A percentile compares a stretch with the other conserved stretches of the same genome.
Conservation (phyloP, 768 basidiomycete genomes). For the Rhodosporidiobolus sp. region DNA sequence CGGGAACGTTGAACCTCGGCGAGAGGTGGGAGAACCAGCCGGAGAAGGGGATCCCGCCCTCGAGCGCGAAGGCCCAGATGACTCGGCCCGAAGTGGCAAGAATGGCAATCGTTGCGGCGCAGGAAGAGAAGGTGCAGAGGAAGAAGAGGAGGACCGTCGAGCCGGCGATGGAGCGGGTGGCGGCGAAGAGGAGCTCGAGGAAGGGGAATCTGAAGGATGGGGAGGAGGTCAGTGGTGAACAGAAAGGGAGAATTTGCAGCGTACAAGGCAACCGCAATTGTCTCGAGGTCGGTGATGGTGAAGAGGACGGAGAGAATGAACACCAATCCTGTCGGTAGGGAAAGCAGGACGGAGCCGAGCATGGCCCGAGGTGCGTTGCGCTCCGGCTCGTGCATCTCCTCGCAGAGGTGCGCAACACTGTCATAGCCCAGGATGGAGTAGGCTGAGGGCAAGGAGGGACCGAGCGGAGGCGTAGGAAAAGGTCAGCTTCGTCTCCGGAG, state of each 20-base stretch:
- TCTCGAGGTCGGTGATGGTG: conserved; percentile 31
- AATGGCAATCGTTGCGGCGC: background rate
- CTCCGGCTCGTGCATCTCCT: conserved; percentile 24
- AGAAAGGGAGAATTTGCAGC: too few relatives aligned
- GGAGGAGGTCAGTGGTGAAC: background rate
- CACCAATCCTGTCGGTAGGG: conserved; percentile 17
- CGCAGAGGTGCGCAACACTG: background rate
- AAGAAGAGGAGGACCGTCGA: background rate
- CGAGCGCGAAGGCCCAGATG: conserved; percentile 6
- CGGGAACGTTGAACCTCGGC: conserved; percentile 8
- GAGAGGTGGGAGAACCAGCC: conserved; percentile 2
- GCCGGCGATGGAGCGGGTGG: background rate
- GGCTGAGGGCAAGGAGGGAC: background rate
- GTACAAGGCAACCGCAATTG: background rate
- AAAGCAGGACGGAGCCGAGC: conserved; percentile 32
- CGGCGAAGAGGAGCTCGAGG: background rate
- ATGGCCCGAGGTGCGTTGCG: conserved; percentile 38
- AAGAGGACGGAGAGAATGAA: conserved; percentile 39
- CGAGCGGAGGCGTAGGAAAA: too few relatives aligned
- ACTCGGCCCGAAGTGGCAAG: background rate
- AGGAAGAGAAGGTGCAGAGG: background rate
- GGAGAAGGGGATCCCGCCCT: conserved; percentile 26
- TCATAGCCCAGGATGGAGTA: conserved; percentile 4
- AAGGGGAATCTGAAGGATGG: background rate
- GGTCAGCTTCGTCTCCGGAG: too few relatives aligned